Conservation (phyloP, 2,329 filamentous ascomycete species). For the Lomentospora prolificans region DNA sequence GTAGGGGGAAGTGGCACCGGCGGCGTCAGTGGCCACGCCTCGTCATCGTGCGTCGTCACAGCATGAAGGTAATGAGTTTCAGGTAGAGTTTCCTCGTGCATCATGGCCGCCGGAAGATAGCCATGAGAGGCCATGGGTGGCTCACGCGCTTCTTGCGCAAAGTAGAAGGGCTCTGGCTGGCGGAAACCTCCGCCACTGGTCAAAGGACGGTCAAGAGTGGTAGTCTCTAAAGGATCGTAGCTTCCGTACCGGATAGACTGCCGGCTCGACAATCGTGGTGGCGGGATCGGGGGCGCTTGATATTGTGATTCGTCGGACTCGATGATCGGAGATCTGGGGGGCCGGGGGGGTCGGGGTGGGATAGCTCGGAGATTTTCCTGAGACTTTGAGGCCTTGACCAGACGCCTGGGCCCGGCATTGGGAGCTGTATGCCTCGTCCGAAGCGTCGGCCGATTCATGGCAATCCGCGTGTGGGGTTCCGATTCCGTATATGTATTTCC, state of each 20-base stretch:
- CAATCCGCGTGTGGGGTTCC: conserved; percentile 4
- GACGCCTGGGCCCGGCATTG: conserved; percentile 20
- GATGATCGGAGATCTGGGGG: conserved; percentile 31
- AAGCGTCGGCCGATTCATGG: conserved; percentile 3
- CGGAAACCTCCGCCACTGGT: conserved; percentile 33
- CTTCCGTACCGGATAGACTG: conserved; percentile 34
- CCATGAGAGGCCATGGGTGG: conserved; percentile 10
- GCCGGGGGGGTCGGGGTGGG: conserved; percentile 38
- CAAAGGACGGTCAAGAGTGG: conserved; percentile 30
- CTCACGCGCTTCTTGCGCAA: conserved; percentile 11
- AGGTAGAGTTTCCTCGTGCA: conserved; percentile 14
- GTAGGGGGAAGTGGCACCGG: conserved; percentile 15
- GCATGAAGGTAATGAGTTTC: conserved; percentile 24
- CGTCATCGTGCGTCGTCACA: conserved; percentile 30
- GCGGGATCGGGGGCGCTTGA: conserved; percentile 30
- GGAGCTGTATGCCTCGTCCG: conserved; percentile 10
- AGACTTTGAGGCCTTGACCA: conserved; percentile 34
- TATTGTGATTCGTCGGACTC: conserved; percentile 20
- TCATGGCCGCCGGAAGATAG: not conserved
- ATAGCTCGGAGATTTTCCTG: conserved; percentile 38
- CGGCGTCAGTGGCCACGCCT: conserved; percentile 33
- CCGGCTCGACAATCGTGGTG: conserved; percentile 46
- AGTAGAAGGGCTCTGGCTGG: conserved; percentile 30
- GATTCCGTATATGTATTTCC: conserved; percentile 11
- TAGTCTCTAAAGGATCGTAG: conserved; percentile 25